Base-by-base conservation (phyloP, 495 filamentous ascomycete species). In the Penicillium salamii region DNA sequence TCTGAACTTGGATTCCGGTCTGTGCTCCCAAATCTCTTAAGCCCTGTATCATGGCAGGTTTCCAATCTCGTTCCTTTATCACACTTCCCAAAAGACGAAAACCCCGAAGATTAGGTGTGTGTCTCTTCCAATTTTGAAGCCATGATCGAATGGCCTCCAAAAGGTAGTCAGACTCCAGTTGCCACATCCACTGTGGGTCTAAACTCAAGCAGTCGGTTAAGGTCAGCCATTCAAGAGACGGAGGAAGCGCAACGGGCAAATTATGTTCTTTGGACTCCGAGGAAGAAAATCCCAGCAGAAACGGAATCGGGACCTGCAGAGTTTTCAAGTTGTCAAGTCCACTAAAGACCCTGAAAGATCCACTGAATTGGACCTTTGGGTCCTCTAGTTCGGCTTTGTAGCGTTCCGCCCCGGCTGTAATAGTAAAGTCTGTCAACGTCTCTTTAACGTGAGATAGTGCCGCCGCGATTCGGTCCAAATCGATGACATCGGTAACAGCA, bases 381-480 rank as follows among this genome's bases (percentile, higher is more conserved):
- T 14, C 14, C 24, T 29, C 14, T 3, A 28, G 4, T 7, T 13
- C 20, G 6, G 2, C 32, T 5, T 18, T 24, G 18, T 26, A 3
- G 23, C 23, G 23, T 26, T 26, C 17, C 38, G 45, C 38, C 15
- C 45, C 45, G 23, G 45, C 32, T 20, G 13, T 37, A 38, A 48
- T 48, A 38, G 32, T 48, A 32, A 48, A 28, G 9, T 48, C 45
- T 23, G 32, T 48, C 33, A 48, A 37, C 3, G 45, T 38, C 19
- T 39, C 33, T 38, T 37, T 15, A 48, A 48, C 11, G 45, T 48
- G 31, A 28, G 34, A 39, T 38, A 48, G 34, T 8, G 28, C 45
- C 32, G 19, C 17, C 7, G 45, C 45, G 33, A 37, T 48, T 48
- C 36, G 33, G n/a, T 48, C 45, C 31, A 48, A 36, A 48, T 48